phyloP scores from a whole-genome alignment of 2,329 filamentous ascomycete species.

The Exophiala oligosperma region DNA sequence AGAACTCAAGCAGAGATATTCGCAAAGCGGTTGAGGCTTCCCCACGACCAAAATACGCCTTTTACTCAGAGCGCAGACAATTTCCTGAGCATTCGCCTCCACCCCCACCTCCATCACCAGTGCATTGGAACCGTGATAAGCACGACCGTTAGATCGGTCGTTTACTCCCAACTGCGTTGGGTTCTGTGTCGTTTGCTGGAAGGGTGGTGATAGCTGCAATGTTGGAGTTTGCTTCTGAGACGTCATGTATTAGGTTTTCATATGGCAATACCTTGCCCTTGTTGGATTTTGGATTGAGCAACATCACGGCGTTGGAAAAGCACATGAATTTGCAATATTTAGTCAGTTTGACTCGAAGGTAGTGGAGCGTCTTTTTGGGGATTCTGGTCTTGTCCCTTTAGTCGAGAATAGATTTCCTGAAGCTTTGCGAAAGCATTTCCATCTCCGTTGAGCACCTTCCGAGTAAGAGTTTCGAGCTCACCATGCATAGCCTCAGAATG shows the following conservation, averaged over 20 bases:
- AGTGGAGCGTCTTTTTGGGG: constrained; percentile 1
- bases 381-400: constrained; percentile 5
- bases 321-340: constrained; percentile 8
- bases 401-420: constrained; percentile 38
- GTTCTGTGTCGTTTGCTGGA: background rate
- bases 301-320: background rate
- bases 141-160: constrained; percentile 7
- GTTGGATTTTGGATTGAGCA: background rate
- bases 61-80: constrained; percentile 28
- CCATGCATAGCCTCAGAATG: constrained; percentile 35
- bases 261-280: background rate
- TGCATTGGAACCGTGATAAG: constrained; percentile 25
- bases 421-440: constrained; percentile 36
- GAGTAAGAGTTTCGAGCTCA: constrained; percentile 39
- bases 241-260: constrained; percentile 12
- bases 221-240: constrained; percentile 12
- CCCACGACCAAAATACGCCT: constrained; percentile 35
- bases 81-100: constrained; percentile 23
- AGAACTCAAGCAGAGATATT: constrained; percentile 40
- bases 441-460: constrained; percentile 39
- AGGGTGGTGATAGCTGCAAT: background rate
- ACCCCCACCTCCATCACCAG: constrained; percentile 27
- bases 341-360: constrained; percentile 3
- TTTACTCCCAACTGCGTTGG: background rate
- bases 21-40: constrained; percentile 40